Base-by-base conservation (phyloP, 169 alveolate genomes). In the Plasmodium yoelii region DNA sequence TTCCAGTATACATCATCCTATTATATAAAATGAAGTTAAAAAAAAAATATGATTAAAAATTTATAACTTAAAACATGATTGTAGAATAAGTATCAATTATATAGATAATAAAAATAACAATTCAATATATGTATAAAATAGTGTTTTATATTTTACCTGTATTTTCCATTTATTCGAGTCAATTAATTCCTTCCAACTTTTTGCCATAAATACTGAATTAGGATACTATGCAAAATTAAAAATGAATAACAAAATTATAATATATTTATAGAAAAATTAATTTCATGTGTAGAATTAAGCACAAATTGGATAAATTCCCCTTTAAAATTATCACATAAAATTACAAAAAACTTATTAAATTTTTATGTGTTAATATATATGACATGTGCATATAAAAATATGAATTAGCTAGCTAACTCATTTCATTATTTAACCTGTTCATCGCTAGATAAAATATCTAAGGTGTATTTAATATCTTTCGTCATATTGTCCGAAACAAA, bases 401-500 rank as follows among this genome's bases (percentile, higher is more conserved):
- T 22, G 8, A 19, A n/a, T 19, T 15, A 42, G 24, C 22, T 57
- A 10, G 42, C 42, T 34, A 4, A 3, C 0, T 34, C 5, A 18
- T 60, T 19, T 10, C 57, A 44, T 10, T n/a, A 6, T 53, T 49
- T 64, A 51, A 74, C 88, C 75, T 64, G 44, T 9, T 77, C 77
- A n/a, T 77, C 88, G 15, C 18, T 47, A 24, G 61, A 49, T 10
- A 77, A 61, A 42, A 46, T 24, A 19, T 63, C 71, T 57, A 77
- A 39, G 12, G 88, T 28, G 75, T 77, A 77, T 24, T 55, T 44
- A 10, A 77, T 15, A 64, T 77, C 88, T 53, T 77, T 77, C 19
- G 46, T 57, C 88, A 77, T 77, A 15, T 74, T 77, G 63, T 77
- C 88, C 19, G 88, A 77, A 2, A 77, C 88, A 68, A 63, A 77